A percentile compares a stretch with the other conserved stretches of the same genome.
phyloP scores from a whole-genome alignment of 257 asterid genomes.

The Leptodermis oblonga region DNA sequence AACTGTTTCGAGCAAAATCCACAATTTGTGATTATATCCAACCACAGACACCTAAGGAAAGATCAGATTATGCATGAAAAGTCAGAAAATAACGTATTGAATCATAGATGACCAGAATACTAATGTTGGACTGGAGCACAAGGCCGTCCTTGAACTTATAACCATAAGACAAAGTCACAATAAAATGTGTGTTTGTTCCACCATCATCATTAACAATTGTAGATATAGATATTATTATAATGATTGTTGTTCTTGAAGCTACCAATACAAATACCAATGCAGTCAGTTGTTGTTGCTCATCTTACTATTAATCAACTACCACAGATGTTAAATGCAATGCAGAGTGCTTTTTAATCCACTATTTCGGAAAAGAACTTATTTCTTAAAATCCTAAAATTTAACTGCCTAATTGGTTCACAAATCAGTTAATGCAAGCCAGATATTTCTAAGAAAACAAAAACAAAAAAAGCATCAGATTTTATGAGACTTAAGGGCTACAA shows the following conservation, averaged over 20 bases:
- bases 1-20: slow-evolving; percentile 75
- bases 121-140: slow-evolving; percentile 10
- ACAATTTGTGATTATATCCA: slow-evolving; percentile 87
- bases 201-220: background rate
- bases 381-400: background rate
- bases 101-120: background rate
- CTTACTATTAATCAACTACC: background rate
- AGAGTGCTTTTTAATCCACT: background rate
- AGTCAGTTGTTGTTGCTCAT: background rate
- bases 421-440: background rate
- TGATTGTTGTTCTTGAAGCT: background rate
- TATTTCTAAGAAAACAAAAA: background rate
- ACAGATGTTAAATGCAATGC: background rate
- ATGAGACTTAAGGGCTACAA: background rate
- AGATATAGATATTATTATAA: background rate
- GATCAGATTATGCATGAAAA: slow-evolving; percentile 17
- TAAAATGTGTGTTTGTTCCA: background rate
- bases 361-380: background rate
- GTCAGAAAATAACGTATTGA: slow-evolving; percentile 10
- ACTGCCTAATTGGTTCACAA: background rate
- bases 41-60: slow-evolving; percentile 64
- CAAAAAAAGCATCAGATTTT: background rate
- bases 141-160: background rate
- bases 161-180: background rate
- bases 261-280: background rate